Percentiles rank a stretch among this genome's conserved stretches.
Conservation (phyloP, 805 yeast genomes). For the Candida parachauliodes region DNA sequence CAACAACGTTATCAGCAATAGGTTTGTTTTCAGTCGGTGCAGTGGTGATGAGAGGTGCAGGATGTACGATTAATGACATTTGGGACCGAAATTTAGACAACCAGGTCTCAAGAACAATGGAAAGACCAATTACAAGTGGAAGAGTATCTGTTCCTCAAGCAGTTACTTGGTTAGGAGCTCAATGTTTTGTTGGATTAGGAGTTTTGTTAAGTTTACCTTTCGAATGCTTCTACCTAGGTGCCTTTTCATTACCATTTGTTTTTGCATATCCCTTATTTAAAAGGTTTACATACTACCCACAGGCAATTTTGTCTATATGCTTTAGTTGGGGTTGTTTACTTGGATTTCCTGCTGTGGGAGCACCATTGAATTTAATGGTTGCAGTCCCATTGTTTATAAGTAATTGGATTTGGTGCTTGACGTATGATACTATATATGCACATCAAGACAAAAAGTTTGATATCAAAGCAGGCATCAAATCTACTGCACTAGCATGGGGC, state of each 20-base stretch:
- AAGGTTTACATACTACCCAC: constrained; percentile 95
- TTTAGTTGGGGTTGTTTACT: constrained; percentile 93
- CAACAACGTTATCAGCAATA: constrained; percentile 57
- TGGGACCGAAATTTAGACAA: constrained; percentile 79
- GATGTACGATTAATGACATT: constrained; percentile 92
- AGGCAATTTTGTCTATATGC: constrained; percentile 71
- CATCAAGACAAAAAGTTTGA: constrained; percentile 95
- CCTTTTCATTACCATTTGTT: constrained; percentile 74
- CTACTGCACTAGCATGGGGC: constrained; percentile 96
- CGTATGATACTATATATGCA: constrained; percentile 93
- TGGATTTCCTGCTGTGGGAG: constrained; percentile 95
- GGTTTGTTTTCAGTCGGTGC: constrained; percentile 81
- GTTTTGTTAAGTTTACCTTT: constrained; percentile 71
- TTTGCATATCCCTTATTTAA: constrained; percentile 90
- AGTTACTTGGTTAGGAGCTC: constrained; percentile 63
- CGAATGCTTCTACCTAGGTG: constrained; percentile 80
- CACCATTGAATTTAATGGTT: constrained; percentile 65
- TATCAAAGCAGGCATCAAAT: constrained; percentile 84
- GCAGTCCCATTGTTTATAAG: constrained; percentile 77
- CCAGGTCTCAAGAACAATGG: constrained; percentile 82
- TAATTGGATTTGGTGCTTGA: constrained; percentile 89
- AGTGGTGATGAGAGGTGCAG: constrained; percentile 93
- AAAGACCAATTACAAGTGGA: constrained; percentile 91
- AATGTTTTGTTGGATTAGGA: constrained; percentile 68
- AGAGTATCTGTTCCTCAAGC: constrained; percentile 73